Base-by-base conservation (phyloP, 2,329 filamentous ascomycete species). In the Exophiala viscosa region DNA sequence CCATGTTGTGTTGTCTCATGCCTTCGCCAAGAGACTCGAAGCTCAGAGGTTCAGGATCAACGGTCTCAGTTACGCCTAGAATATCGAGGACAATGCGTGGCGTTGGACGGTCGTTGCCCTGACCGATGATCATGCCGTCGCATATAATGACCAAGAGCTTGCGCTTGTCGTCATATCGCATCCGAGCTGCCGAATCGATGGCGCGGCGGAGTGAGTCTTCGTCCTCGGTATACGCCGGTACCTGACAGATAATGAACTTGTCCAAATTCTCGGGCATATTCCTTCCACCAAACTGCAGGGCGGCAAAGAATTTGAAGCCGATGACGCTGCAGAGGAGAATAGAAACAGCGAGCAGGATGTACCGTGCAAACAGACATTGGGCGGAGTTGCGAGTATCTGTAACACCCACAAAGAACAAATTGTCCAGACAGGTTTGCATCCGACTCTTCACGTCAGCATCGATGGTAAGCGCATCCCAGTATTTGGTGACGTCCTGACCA, bases 71-170 rank as follows among this genome's bases (percentile, higher is more conserved):
- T 28, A 99, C 93, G 59, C 93, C 93, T 5, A 99, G 79, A 76
- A 99, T 99, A 65, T 99, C 93, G 49, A 99, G 80, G 18, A 99
- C 91, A 61, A 99, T 99, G 57, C 91, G 85, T 39, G 93, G 93
- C 0, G 93, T 99, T 5, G 93, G 90, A 57, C 90, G 83, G 69
- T 99, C 93, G 72, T 99, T 99, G 66, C 93, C 93, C 74, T 96
- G 91, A 65, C 93, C 93, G 61, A 99, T 95, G 76, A 99, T 99
- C 92, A 99, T 97, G 73, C 93, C 93, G 66, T 99, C 93, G 66
- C 93, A 99, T 59, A 99, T 79, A 57, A 99, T 80, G 60, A 96
- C 84, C 20, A 99, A 77, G 10, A 99, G 80, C 76, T 99, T 99
- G 66, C 93, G 89, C 76, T 99, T 99, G 69, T 99, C 92, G 65